Conservation (phyloP, 148 eudicot genomes). For the Rhododendron kiyosumense region DNA sequence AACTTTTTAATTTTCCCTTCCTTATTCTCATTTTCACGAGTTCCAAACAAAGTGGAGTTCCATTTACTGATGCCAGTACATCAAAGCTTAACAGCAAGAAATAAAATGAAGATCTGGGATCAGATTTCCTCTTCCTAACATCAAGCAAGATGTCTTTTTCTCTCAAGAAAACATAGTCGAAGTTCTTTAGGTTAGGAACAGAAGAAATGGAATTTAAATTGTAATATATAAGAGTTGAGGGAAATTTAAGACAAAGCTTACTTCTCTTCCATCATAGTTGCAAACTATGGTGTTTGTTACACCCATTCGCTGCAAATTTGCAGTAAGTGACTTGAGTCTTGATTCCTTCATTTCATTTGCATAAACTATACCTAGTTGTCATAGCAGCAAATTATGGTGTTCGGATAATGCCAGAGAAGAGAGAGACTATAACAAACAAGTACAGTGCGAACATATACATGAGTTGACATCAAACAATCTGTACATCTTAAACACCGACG, state of each 20-base stretch:
- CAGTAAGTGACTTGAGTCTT: conserved; percentile 83
- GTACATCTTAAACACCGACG: background rate
- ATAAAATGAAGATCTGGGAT: background rate
- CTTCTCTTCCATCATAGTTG: conserved; percentile 96
- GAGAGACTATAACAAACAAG: background rate
- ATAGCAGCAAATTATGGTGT: background rate
- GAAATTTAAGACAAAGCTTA: conserved; percentile 18
- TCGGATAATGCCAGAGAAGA: background rate
- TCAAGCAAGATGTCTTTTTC: background rate
- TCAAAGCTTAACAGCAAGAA: background rate
- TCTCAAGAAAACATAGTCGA: background rate
- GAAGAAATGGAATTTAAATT: background rate
- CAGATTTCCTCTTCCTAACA: background rate
- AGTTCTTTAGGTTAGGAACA: background rate
- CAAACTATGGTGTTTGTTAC: conserved; percentile 85
- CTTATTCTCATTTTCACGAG: too few relatives aligned
- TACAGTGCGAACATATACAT: background rate
- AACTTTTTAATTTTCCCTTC: too few relatives aligned
- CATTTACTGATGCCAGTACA: background rate
- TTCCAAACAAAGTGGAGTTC: too few relatives aligned
- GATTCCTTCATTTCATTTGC: conserved; percentile 93
- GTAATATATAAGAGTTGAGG: background rate
- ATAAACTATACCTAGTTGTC: conserved; percentile 53
- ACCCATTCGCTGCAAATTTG: conserved; percentile 90
- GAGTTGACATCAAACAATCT: background rate